phyloP scores from a whole-genome alignment of 306 rosid genomes.

The Heteromeles arbutifolia region DNA sequence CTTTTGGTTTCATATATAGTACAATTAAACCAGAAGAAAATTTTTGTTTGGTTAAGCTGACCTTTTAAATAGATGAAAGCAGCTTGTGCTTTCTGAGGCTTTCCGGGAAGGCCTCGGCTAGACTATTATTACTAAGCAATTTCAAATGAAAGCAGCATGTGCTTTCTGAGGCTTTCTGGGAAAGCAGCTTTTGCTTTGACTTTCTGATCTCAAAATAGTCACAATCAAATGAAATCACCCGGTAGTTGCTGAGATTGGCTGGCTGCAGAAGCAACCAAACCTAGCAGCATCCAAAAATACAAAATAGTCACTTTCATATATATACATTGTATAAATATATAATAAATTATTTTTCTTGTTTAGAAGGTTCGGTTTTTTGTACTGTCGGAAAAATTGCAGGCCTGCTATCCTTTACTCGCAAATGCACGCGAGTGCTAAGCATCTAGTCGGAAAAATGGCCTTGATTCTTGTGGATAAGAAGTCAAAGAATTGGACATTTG shows the following conservation, averaged over 20 bases:
- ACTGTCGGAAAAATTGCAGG: no score
- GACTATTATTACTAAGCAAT: not conserved
- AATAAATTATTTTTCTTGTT: no score
- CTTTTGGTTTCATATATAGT: no score
- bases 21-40: no score
- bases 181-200: not conserved
- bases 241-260: not conserved
- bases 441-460: no score
- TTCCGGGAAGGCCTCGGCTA: not conserved
- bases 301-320: not conserved
- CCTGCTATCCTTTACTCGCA: no score
- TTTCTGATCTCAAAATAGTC: not conserved
- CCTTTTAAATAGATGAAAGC: not conserved
- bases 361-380: no score
- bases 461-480: no score
- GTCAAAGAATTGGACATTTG: no score
- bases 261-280: not conserved
- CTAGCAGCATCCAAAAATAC: not conserved
- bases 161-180: not conserved
- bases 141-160: not conserved
- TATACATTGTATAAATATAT: no score
- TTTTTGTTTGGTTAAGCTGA: no score
- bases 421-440: not conserved
- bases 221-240: not conserved
- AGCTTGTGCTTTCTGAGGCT: not conserved